Conservation (phyloP, 345 rosid species). For the Eucalyptus grandis region DNA sequence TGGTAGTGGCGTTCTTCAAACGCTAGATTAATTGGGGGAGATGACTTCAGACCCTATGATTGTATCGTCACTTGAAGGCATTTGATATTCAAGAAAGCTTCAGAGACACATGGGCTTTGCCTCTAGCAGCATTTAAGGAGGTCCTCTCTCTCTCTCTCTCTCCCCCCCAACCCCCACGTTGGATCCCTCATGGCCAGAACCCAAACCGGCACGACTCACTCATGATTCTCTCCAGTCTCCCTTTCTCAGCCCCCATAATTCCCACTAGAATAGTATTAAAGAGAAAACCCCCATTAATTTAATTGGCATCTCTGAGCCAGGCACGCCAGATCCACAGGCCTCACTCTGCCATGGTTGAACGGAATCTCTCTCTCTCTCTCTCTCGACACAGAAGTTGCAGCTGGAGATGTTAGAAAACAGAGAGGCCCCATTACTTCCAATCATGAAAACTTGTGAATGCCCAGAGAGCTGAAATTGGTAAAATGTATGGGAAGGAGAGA, state of each 20-base stretch:
- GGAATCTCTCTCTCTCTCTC: slow-evolving; percentile 19
- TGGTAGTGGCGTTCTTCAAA: not conserved
- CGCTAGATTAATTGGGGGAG: not conserved
- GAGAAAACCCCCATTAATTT: not conserved
- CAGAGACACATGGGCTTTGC: not conserved
- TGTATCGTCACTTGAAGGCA: not conserved
- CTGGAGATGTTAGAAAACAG: not conserved
- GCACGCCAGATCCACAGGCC: slow-evolving; percentile 35
- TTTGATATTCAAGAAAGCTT: not conserved
- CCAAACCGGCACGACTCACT: not conserved
- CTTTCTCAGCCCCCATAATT: not conserved
- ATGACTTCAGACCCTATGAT: not conserved
- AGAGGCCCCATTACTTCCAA: not conserved
- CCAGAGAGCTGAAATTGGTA: not conserved
- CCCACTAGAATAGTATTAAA: not conserved
- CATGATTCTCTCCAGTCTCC: not conserved
- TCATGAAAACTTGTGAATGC: not conserved
- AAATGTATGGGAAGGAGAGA: not conserved
- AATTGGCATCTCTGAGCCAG: slow-evolving; percentile 9
- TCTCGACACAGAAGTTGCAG: not conserved
- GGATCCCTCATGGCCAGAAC: not conserved
- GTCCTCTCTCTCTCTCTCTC: slow-evolving; percentile 5
- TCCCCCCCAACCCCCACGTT: not conserved
- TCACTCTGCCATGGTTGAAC: slow-evolving; percentile 31
- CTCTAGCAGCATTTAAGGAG: not conserved